These are phyloP conservation scores for Carallia brachiata DNA, from an alignment of 345 rosid genomes.

Conservation along the genomic window DNA sequence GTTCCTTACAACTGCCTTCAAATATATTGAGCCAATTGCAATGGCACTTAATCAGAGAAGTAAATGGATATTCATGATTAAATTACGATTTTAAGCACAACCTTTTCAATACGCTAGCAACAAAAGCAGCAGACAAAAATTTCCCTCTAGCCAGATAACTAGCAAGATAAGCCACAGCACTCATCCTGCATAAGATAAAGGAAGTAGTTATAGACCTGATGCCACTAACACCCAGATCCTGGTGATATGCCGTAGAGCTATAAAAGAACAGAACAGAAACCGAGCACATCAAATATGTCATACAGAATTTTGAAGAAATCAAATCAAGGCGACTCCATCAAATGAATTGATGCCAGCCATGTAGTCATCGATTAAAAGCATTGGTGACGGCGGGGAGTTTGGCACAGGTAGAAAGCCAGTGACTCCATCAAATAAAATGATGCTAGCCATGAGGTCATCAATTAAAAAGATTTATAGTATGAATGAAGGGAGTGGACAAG, in stretches of 20 bases:
- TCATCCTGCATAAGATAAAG: slow-evolving; percentile 58
- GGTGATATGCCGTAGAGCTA: background rate
- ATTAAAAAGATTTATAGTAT: no score
- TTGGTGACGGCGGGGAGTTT: no score
- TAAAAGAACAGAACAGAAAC: background rate
- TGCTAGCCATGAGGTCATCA: no score
- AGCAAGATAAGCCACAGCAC: slow-evolving; percentile 86
- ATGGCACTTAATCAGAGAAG: no score
- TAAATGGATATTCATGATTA: background rate
- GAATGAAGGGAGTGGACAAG: background rate
- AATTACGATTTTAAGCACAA: slow-evolving; percentile 6
- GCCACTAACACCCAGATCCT: background rate
- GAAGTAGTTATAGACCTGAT: background rate
- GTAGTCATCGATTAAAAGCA: no score
- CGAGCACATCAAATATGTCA: background rate
- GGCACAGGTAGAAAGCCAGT: no score
- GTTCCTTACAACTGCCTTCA: background rate
- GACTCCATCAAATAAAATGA: no score
- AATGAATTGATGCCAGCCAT: no score
- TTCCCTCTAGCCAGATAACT: slow-evolving; percentile 87
- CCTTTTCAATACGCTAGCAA: slow-evolving; percentile 61
- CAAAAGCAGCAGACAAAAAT: slow-evolving; percentile 51
- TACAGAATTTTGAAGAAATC: background rate
- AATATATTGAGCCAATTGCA: background rate
- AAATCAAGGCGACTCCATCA: no score